phyloP scores from a whole-genome alignment of 2,329 filamentous ascomycete species.

The Pochonia chlamydosporia region DNA sequence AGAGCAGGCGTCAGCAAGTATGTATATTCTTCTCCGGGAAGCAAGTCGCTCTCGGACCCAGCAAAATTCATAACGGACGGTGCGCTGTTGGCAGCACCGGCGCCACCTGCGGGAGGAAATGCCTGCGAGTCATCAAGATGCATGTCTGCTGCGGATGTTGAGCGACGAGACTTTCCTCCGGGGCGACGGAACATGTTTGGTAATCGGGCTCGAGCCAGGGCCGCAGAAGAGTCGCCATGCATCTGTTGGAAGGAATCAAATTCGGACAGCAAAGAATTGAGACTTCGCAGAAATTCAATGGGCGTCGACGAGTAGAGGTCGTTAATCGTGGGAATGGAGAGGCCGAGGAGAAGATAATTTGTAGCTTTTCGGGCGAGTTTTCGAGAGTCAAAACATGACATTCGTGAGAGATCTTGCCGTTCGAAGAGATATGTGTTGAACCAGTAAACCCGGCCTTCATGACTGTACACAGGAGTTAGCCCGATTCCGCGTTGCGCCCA shows the following conservation, averaged over 20 bases:
- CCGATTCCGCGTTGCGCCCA: neutral
- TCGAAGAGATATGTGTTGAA: conserved; percentile 96
- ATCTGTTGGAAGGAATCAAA: conserved; percentile 92
- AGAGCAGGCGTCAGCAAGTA: conserved; percentile 85
- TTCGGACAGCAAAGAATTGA: conserved; percentile 80
- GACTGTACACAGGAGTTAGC: conserved; percentile 42
- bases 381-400: conserved; percentile 79
- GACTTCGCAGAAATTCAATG: conserved; percentile 77
- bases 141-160: conserved; percentile 42
- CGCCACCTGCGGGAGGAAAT: conserved; percentile 17
- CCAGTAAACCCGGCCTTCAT: conserved; percentile 94
- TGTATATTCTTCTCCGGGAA: conserved; percentile 81
- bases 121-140: conserved; percentile 26
- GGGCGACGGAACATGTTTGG: conserved; percentile 77
- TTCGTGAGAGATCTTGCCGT: conserved; percentile 68
- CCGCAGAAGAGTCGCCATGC: conserved; percentile 72
- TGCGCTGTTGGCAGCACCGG: conserved; percentile 23
- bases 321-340: conserved; percentile 83
- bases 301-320: conserved; percentile 79
- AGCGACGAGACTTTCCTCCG: conserved; percentile 50
- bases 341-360: conserved; percentile 86
- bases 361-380: conserved; percentile 86
- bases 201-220: conserved; percentile 70
- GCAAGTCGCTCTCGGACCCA: conserved; percentile 57
- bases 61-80: conserved; percentile 50